A percentile compares a stretch with the other conserved stretches of the same genome.
These are phyloP conservation scores for Neofusicoccum umdonicola DNA, from an alignment of 2,329 filamentous ascomycete species.

Conservation along the genomic window DNA sequence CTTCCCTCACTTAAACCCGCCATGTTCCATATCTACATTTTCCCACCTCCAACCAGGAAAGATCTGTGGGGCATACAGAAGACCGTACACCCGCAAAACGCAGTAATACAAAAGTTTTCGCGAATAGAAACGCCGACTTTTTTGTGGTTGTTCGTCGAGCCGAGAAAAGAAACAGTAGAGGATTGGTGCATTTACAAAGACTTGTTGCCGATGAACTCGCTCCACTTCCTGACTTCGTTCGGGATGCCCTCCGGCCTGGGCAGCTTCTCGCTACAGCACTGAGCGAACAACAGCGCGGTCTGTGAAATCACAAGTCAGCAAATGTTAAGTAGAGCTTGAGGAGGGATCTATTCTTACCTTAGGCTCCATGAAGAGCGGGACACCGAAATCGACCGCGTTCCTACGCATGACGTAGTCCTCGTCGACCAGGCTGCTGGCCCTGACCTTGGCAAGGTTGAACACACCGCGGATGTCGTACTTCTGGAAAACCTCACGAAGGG, in stretches of 20 bases:
- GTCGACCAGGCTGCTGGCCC: slow-evolving; percentile 81
- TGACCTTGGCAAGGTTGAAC: slow-evolving; percentile 86
- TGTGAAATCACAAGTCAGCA: slow-evolving; percentile 37
- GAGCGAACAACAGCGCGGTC: slow-evolving; percentile 94
- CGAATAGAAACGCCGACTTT: background rate
- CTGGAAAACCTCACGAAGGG: slow-evolving; percentile 89
- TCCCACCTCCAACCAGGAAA: background rate
- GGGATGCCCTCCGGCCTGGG: slow-evolving; percentile 86
- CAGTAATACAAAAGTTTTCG: background rate
- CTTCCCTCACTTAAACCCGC: background rate
- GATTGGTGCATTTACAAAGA: background rate
- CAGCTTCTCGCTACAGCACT: slow-evolving; percentile 96
- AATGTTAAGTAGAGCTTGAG: background rate
- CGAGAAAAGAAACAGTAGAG: background rate
- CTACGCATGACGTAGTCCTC: slow-evolving; percentile 98
- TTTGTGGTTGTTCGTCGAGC: background rate
- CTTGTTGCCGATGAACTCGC: slow-evolving; percentile 75
- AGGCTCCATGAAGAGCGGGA: slow-evolving; percentile 97
- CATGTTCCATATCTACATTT: background rate
- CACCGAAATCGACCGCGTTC: slow-evolving; percentile 97
- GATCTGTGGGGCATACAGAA: background rate
- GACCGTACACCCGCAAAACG: background rate
- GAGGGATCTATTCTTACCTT: slow-evolving; percentile 62
- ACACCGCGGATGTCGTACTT: slow-evolving; percentile 95
- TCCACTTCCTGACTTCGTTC: slow-evolving; percentile 88